phyloP scores from a whole-genome alignment of 2,329 filamentous ascomycete genomes.

The Grosmannia penicillata region DNA sequence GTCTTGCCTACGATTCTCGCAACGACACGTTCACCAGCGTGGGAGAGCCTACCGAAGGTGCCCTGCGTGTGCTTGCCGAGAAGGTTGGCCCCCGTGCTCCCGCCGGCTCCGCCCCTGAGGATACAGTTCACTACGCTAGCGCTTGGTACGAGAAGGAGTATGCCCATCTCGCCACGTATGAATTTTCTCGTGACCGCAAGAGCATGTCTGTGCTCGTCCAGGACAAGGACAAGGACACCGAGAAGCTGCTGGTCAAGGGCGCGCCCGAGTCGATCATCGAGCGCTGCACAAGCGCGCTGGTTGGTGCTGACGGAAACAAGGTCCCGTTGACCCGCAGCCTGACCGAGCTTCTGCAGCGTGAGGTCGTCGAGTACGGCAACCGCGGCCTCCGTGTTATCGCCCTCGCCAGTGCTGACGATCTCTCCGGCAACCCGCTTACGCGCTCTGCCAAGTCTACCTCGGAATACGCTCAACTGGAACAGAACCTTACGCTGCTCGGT shows the following conservation, averaged over 20 bases:
- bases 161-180: conserved; percentile 70
- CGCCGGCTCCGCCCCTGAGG: conserved; percentile 31
- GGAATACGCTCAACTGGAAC: conserved; percentile 78
- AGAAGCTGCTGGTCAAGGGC: conserved; percentile 88
- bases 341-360: conserved; percentile 53
- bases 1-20: conserved; percentile 67
- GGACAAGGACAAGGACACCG: conserved; percentile 35
- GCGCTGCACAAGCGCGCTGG: conserved; percentile 68
- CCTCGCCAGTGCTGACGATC: conserved; percentile 68
- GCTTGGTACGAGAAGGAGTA: conserved; percentile 66
- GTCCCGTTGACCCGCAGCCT: conserved; percentile 59
- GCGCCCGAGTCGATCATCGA: conserved; percentile 91
- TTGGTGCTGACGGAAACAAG: conserved; percentile 66
- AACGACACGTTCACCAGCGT: conserved; percentile 63
- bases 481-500: conserved; percentile 86
- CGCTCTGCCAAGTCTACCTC: conserved; percentile 64
- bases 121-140: conserved; percentile 70
- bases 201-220: conserved; percentile 95
- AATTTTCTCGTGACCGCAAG: conserved; percentile 95
- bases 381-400: conserved; percentile 89
- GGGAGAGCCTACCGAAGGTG: conserved; percentile 91
- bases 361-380: conserved; percentile 83
- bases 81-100: conserved; percentile 79
- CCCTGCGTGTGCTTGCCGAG: conserved; percentile 77
- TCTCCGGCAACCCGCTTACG: conserved; percentile 54